Evolutionary conservation across 1,139 yeast species (phyloP).

Genomic region (Taiozyma sp.): DNA sequence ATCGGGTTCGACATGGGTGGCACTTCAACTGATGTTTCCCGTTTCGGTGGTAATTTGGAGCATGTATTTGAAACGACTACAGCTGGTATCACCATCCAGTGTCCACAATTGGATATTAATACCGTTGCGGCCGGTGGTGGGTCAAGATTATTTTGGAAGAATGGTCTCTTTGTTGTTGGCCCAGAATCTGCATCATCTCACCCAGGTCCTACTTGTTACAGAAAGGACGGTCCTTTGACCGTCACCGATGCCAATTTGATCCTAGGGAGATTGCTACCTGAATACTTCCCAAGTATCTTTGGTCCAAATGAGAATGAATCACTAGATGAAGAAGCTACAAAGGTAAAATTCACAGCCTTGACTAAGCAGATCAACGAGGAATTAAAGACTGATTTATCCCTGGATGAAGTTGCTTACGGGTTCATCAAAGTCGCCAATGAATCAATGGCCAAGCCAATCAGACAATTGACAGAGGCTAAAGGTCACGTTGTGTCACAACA

Average conservation of each 20-base stretch:
- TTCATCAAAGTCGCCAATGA: constrained; percentile 51
- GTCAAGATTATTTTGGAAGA: constrained; percentile 45
- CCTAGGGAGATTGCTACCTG: constrained; percentile 50
- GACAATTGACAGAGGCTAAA: constrained; percentile 51
- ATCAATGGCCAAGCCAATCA: constrained; percentile 52
- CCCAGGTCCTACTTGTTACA: constrained; percentile 59
- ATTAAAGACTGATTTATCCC: constrained; percentile 28
- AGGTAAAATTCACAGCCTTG: constrained; percentile 35
- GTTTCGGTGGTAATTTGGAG: constrained; percentile 43
- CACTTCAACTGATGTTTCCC: constrained; percentile 55
- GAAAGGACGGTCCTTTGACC: constrained; percentile 56
- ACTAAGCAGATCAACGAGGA: constrained; percentile 39
- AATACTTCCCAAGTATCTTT: constrained; percentile 51
- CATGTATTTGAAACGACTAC: constrained; percentile 54
- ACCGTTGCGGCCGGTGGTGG: constrained; percentile 66
- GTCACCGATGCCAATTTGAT: constrained; percentile 55
- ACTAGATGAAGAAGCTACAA: constrained; percentile 39
- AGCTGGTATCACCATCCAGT: constrained; percentile 52
- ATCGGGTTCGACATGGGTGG: constrained; percentile 65
- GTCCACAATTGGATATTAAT: constrained; percentile 54
- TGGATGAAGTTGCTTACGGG: constrained; percentile 48
- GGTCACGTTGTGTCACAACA: constrained; percentile 44
- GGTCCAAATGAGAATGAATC: constrained; percentile 54
- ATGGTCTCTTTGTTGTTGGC: constrained; percentile 53
- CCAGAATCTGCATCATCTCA: constrained; percentile 61